Conservation (phyloP, 768 basidiomycete genomes). For the Crucibulum laeve region DNA sequence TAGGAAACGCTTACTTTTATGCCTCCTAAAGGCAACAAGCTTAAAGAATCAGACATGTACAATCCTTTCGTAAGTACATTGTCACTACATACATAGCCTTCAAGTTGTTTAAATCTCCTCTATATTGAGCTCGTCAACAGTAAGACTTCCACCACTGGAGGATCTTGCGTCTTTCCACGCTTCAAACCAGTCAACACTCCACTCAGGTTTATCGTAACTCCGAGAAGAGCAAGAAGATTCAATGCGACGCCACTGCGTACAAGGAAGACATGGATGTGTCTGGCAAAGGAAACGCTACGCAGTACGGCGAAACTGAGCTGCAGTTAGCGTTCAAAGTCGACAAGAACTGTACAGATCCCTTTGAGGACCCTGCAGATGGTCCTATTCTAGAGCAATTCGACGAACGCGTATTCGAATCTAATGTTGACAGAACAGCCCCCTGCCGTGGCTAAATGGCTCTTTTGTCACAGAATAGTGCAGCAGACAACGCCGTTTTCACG, state of each 20-base stretch:
- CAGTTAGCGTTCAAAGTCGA: background rate
- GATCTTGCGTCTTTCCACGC: background rate
- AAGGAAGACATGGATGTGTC: background rate
- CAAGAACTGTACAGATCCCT: background rate
- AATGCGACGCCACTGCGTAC: background rate
- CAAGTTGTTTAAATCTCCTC: background rate
- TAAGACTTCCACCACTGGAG: background rate
- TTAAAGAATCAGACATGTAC: background rate
- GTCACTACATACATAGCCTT: background rate
- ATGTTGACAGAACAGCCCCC: background rate
- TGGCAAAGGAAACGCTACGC: background rate
- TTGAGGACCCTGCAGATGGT: background rate
- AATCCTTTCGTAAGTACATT: background rate
- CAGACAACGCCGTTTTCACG: conserved; percentile 21
- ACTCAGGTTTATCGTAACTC: background rate
- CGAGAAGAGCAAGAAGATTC: background rate
- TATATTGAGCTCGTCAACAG: background rate
- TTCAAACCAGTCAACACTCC: background rate
- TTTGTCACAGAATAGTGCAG: conserved; percentile 14
- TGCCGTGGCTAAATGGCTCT: conserved; percentile 17
- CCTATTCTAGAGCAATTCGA: background rate
- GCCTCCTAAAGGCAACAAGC: background rate
- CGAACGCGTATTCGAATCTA: conserved; percentile 4
- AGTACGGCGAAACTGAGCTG: background rate
- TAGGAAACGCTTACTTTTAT: background rate